Evolutionary conservation across 2,329 filamentous ascomycete genomes (phyloP).

Genomic region (Periconia sp.): DNA sequence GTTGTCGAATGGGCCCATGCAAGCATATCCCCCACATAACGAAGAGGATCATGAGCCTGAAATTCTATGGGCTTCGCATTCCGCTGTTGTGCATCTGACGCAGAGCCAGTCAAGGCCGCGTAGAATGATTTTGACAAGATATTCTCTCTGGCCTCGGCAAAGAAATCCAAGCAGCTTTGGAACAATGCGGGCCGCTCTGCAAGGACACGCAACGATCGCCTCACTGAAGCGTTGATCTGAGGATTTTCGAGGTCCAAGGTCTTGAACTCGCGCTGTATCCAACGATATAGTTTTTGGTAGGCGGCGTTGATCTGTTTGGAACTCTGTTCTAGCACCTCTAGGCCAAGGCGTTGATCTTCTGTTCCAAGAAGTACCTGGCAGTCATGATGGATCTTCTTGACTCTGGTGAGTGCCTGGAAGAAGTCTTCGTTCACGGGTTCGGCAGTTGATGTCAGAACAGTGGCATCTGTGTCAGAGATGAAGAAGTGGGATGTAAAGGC

Average conservation of each 20-base stretch:
- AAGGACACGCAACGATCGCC: conserved; percentile 79
- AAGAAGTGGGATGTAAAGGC: conserved; percentile 83
- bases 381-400: conserved; percentile 85
- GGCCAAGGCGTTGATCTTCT: conserved; percentile 82
- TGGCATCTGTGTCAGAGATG: conserved; percentile 77
- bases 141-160: conserved; percentile 85
- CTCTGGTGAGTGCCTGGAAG: conserved; percentile 73
- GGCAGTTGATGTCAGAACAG: conserved; percentile 72
- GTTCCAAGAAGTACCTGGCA: conserved; percentile 87
- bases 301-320: conserved; percentile 84
- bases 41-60: conserved; percentile 84
- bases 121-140: conserved; percentile 89
- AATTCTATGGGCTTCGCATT: conserved; percentile 85
- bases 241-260: conserved; percentile 90
- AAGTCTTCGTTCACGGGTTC: conserved; percentile 85
- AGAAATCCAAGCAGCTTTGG: conserved; percentile 89
- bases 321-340: conserved; percentile 89
- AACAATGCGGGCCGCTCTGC: conserved; percentile 89
- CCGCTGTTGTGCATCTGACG: conserved; percentile 59
- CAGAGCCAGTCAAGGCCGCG: conserved; percentile 76
- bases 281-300: conserved; percentile 94
- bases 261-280: conserved; percentile 93
- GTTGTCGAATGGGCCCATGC: conserved; percentile 95
- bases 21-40: conserved; percentile 95
- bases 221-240: conserved; percentile 82